phyloP scores from a whole-genome alignment of 495 filamentous ascomycete genomes.

The Tetracladium marchalianum region DNA sequence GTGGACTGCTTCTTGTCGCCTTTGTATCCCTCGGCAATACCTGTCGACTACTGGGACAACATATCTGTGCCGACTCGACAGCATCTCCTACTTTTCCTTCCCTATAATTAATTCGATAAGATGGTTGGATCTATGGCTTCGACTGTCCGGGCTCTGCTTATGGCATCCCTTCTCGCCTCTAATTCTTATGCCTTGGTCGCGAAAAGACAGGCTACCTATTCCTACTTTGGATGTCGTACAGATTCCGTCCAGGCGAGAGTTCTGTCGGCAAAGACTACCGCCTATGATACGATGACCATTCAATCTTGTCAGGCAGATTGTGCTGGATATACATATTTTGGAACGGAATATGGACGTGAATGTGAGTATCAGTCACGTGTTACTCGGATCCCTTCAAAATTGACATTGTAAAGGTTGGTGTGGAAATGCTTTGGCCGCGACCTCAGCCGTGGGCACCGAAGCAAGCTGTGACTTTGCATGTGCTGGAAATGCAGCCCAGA shows the following conservation, averaged over 20 bases:
- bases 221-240: too few species aligned
- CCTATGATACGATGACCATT: constrained; percentile 40
- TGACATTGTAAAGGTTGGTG: neutral
- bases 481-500: constrained; percentile 27
- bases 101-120: too few species aligned
- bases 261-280: constrained; percentile 20
- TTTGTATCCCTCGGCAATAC: too few species aligned
- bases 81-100: too few species aligned
- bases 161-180: too few species aligned
- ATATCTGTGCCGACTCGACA: too few species aligned
- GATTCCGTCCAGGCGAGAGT: constrained; percentile 11
- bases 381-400: too few species aligned
- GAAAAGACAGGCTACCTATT: neutral
- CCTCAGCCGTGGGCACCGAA: constrained; percentile 12
- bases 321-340: constrained; percentile 35
- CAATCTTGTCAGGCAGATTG: constrained; percentile 38
- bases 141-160: too few species aligned
- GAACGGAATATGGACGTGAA: constrained; percentile 38
- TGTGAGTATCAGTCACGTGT: constrained; percentile 26
- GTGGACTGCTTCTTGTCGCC: too few species aligned
- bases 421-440: neutral
- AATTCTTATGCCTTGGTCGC: neutral
- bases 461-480: constrained; percentile 44
- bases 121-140: too few species aligned
- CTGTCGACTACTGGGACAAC: too few species aligned